These are phyloP conservation scores for Cladorrhinum sp. DNA, from an alignment of 2,329 filamentous ascomycete genomes.

Conservation along the genomic window DNA sequence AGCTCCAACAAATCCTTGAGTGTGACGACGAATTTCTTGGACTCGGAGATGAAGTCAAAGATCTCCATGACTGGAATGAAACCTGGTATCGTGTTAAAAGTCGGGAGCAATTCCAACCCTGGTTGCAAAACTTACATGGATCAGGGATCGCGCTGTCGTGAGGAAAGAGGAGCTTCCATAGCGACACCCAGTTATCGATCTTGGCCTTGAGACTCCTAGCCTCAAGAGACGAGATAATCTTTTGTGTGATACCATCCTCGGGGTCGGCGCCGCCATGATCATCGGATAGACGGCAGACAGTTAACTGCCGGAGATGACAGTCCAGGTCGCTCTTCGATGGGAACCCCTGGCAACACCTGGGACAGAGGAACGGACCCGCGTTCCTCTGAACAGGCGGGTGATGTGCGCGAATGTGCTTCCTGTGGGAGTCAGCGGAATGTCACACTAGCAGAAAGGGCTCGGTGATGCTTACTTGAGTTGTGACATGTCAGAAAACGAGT, in stretches of 20 bases:
- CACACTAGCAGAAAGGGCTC: not conserved
- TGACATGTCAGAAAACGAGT: conserved; percentile 29
- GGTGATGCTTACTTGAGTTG: conserved; percentile 24
- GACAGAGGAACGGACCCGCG: conserved; percentile 25
- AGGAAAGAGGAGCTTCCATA: conserved; percentile 28
- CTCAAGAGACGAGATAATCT: conserved; percentile 27
- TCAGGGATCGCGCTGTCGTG: conserved; percentile 22
- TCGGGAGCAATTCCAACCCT: not conserved
- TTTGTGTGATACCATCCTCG: conserved; percentile 28
- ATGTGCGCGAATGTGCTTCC: conserved; percentile 29
- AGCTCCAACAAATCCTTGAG: conserved; percentile 25
- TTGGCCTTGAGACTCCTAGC: conserved; percentile 26
- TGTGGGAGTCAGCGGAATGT: conserved; percentile 1
- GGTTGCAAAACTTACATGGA: conserved; percentile 19
- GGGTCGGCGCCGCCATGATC: conserved; percentile 25
- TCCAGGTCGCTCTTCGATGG: conserved; percentile 25
- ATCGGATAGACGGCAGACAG: conserved; percentile 23
- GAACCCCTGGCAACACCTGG: conserved; percentile 27
- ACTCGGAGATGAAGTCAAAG: conserved; percentile 27
- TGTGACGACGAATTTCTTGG: conserved; percentile 21
- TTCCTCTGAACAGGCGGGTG: conserved; percentile 27
- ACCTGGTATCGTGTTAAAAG: conserved; percentile 6
- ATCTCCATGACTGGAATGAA: conserved; percentile 29
- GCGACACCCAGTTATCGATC: conserved; percentile 28
- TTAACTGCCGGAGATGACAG: conserved; percentile 21